Percentiles rank a stretch among this genome's conserved stretches.
Evolutionary conservation across 1,284 basidiomycete genomes (phyloP).

Genomic region (Cerioporus squamosus): DNA sequence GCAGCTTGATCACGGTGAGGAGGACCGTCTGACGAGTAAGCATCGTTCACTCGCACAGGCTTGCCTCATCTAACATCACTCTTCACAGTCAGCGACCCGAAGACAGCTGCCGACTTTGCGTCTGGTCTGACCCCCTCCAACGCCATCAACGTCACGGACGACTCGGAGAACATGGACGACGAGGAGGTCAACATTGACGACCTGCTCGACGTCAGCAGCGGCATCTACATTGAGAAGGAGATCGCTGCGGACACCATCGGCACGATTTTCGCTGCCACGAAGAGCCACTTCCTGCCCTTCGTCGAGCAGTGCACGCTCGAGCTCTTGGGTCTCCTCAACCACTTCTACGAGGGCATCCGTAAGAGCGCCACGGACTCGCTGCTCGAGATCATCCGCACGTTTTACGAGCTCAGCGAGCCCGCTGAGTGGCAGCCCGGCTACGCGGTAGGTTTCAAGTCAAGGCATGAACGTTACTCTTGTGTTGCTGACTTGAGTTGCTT

Average conservation of each 20-base stretch:
- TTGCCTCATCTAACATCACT: no score
- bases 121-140: constrained; percentile 75
- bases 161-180: constrained; percentile 64
- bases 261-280: constrained; percentile 86
- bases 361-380: constrained; percentile 93
- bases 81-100: constrained; percentile 50
- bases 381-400: constrained; percentile 89
- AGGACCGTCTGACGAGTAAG: constrained; percentile 42
- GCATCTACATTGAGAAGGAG: constrained; percentile 99
- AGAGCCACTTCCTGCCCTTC: constrained; percentile 88
- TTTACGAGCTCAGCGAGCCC: constrained; percentile 88
- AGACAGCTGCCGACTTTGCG: constrained; percentile 61
- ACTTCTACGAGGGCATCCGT: constrained; percentile 98
- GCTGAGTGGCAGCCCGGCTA: constrained; percentile 85
- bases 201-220: constrained; percentile 91
- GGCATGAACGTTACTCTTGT: no score
- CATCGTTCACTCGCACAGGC: constrained; percentile 16
- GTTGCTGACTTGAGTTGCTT: neutral
- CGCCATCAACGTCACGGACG: constrained; percentile 65
- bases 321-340: constrained; percentile 81
- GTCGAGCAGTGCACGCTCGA: constrained; percentile 82
- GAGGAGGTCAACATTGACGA: constrained; percentile 87
- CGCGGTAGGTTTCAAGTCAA: constrained; percentile 35
- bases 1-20: constrained; percentile 84
- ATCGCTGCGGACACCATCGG: constrained; percentile 98